Evolutionary conservation across 139 green algal genomes (phyloP).

Genomic region (Micractinium conductrix): DNA sequence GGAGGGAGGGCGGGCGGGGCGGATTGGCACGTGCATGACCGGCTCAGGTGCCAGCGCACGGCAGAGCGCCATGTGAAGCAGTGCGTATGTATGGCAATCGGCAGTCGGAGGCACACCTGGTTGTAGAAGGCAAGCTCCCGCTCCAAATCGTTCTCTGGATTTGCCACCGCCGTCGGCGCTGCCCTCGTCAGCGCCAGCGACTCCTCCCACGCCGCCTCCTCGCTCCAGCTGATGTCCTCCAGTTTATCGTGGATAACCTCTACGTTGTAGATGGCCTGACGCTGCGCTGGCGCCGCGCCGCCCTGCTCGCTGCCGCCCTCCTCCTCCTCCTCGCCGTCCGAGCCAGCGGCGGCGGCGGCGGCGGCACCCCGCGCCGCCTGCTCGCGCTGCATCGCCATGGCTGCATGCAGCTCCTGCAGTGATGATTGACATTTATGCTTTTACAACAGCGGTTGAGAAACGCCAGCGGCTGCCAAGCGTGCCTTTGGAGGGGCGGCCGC

Average conservation of each 20-base stretch:
- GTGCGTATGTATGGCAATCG: too few relatives aligned
- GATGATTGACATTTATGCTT: too few relatives aligned
- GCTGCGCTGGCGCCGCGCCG: constrained; percentile 28
- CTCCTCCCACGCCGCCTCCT: constrained; percentile 65
- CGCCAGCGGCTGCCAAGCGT: too few relatives aligned
- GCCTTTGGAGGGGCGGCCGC: too few relatives aligned
- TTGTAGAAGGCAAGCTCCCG: constrained; percentile 96
- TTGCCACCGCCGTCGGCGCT: constrained; percentile 39
- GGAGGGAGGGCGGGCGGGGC: not conserved
- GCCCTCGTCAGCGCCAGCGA: constrained; percentile 53
- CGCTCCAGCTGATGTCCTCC: constrained; percentile 90
- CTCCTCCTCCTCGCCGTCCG: constrained; percentile 20
- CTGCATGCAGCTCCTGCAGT: constrained; percentile 31
- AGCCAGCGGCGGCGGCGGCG: not conserved
- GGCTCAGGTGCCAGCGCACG: too few relatives aligned
- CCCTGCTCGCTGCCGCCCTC: not conserved
- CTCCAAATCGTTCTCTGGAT: constrained; percentile 90
- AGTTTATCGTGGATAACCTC: constrained; percentile 88
- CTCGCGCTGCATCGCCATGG: constrained; percentile 6
- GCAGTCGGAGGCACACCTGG: too few relatives aligned
- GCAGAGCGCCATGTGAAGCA: too few relatives aligned
- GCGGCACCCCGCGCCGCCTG: not conserved
- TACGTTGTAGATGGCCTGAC: constrained; percentile 81
- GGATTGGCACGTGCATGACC: not conserved
- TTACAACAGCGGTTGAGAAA: too few relatives aligned